Evolutionary conservation across 2,329 filamentous ascomycete genomes (phyloP), one percentile per base, ranked within the genome.

Genomic region (Hirsutella minnesotensis): DNA sequence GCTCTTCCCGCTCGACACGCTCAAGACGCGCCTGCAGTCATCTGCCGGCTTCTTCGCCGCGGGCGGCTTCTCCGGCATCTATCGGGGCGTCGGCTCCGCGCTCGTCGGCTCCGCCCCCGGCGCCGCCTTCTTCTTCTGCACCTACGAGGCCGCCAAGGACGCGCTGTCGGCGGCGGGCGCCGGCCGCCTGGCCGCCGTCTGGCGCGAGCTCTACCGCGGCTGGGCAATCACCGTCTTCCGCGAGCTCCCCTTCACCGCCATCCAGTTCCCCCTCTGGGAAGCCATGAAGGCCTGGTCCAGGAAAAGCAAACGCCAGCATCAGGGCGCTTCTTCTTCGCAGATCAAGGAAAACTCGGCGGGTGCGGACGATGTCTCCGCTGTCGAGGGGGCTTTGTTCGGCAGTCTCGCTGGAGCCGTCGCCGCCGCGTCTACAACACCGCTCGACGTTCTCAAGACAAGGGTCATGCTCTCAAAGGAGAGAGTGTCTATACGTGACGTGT

Each of bases 241-340:
- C 46, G 92, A 98, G 69, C 89, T 98, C 47, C 92, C 92, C 4
- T 98, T 98, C 57, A 96, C 94, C 3, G 81, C 95, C 9, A 84
- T 98, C 49, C 92, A 98, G 64, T 98, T 98, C 60, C 92, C 92
- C 38, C 73, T 98, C 49, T 98, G 92, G 92, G 92, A 98, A 65
- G 79, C 75, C 4, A 76, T 96, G 73, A 96, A 95, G 72, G 70
- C 71, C 35, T 86, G 77, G 74, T 71, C 79, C 5, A 35, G 33
- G 33, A 35, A 35, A 13, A 18, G 15, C n/a, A 27, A 27, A 27
- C 7, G 7, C 24, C 24, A 27, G 7, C 63, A 72, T 36, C 54
- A 65, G 34, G 61, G 68, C 15, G 15, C 33, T 5, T n/a, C 33
- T 35, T 18, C 33, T n/a, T 9, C 15, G 9, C 3, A 18, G 9